A percentile compares a stretch with the other conserved stretches of the same genome.
phyloP scores from a whole-genome alignment of 306 rosid species.

The Fragaria ananassa region DNA sequence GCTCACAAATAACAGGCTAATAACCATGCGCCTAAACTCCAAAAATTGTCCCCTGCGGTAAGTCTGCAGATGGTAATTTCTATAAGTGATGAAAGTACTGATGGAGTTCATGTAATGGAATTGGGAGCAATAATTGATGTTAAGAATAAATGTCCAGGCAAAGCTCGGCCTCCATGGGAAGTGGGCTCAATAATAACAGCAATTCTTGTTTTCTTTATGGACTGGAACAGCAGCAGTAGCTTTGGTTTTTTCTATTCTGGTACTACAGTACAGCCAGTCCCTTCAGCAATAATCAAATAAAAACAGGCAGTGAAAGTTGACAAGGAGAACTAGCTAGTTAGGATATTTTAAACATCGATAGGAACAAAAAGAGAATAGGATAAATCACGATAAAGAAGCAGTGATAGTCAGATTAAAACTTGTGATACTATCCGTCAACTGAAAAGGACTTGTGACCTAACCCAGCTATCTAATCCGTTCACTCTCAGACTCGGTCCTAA shows the following conservation, averaged over 20 bases:
- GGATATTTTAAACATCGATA: background rate
- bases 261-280: background rate
- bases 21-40: background rate
- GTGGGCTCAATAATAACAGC: background rate
- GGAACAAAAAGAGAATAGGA: background rate
- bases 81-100: no score
- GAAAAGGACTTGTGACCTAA: constrained; percentile 8
- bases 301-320: background rate
- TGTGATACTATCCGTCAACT: background rate
- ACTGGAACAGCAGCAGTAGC: background rate
- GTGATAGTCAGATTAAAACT: background rate
- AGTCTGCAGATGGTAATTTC: background rate
- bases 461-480: background rate
- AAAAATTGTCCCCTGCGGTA: background rate
- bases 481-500: background rate
- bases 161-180: background rate
- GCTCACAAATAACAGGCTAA: no score
- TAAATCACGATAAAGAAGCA: background rate
- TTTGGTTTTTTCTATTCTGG: background rate
- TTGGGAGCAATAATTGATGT: background rate
- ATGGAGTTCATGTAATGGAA: background rate
- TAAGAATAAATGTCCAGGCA: background rate
- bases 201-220: background rate
- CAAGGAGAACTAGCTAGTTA: background rate
- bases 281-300: background rate